Evolutionary conservation across 2,329 filamentous ascomycete genomes (phyloP).

Genomic region (Penicillium sclerotigenum): DNA sequence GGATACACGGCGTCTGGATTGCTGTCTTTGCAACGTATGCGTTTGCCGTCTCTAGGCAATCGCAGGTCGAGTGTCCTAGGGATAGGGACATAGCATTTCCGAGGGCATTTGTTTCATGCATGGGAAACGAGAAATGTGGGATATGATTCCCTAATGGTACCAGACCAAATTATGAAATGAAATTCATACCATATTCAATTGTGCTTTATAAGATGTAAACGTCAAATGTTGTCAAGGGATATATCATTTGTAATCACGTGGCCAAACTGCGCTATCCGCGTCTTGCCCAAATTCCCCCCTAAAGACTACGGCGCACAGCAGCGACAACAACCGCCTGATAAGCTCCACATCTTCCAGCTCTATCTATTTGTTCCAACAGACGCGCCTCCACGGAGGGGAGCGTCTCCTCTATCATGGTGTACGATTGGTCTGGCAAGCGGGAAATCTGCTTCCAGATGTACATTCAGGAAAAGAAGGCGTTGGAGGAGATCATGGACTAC

Average conservation of each 20-base stretch:
- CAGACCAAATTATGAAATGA: constrained; percentile 2
- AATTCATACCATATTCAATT: not conserved
- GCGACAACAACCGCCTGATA: constrained; percentile 35
- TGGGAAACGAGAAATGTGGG: constrained; percentile 7
- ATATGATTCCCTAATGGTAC: constrained; percentile 1
- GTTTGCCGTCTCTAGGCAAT: constrained; percentile 1
- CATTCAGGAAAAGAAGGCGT: constrained; percentile 68
- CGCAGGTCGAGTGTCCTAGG: constrained; percentile 8
- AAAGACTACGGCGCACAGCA: constrained; percentile 35
- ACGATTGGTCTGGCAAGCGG: constrained; percentile 66
- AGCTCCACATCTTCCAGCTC: constrained; percentile 15
- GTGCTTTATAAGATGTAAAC: not conserved
- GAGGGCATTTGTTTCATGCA: constrained; percentile 5
- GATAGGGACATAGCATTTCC: constrained; percentile 1
- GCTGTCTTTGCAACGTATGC: constrained; percentile 3
- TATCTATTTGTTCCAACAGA: constrained; percentile 15
- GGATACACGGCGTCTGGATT: constrained; percentile 6
- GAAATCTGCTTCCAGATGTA: constrained; percentile 68
- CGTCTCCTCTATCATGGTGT: constrained; percentile 45
- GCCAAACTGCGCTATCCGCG: constrained; percentile 22
- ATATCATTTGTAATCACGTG: constrained; percentile 11
- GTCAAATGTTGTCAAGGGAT: not conserved
- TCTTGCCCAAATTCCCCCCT: constrained; percentile 10
- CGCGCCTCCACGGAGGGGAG: constrained; percentile 30
- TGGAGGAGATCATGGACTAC: constrained; percentile 72